Base-by-base conservation (phyloP, 768 basidiomycete genomes). In the Thelephora aurantiotincta region DNA sequence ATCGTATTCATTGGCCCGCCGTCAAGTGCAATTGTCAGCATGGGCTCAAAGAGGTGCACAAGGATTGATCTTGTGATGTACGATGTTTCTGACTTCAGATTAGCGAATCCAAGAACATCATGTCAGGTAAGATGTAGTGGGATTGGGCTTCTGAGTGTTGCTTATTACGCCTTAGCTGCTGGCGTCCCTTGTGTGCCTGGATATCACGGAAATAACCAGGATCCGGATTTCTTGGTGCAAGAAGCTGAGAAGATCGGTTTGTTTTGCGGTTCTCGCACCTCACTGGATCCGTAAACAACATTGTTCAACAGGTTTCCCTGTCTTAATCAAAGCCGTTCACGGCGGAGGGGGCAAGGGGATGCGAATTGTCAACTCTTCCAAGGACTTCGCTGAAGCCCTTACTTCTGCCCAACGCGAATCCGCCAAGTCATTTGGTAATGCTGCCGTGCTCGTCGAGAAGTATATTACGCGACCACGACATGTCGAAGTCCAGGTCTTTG, bases 341-440 rank as follows among this genome's bases (percentile, higher is more conserved):
- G 92, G 93, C 20, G 93, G 92, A 14, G 92, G 92, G 5, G 93
- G 92, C 1, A 96, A 96, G 60, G 92, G 92, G 37, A 96, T 96
- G 91, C 81, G 90, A 37, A 79, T 78, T 9, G 88, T 90, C 2
- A 65, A 74, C 19, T 70, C 74, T 2, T 63, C 72, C n/a, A 68
- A 69, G 36, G 79, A 81, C 13, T 94, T 97, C 55, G 64, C 73
- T 51, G 87, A 90, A 51, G 82, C 85, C 2, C 69, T 97, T 5
- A 74, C 74, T 34, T 86, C 86, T n/a, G 92, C 93, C 1, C 78
- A 89, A 59, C 77, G 93, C 43, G 92, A 97, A 63, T 85, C 91
- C 3, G 58, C 72, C 43, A 96, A 94, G 62, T 72, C 82, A 0
- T 97, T 97, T 54, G 85, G 89, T 11, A 86, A 92, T 54, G 80